Evolutionary conservation across 1,139 yeast species (phyloP), one percentile per base, ranked within the genome.

Genomic region (Spathaspora jeffriesii): DNA sequence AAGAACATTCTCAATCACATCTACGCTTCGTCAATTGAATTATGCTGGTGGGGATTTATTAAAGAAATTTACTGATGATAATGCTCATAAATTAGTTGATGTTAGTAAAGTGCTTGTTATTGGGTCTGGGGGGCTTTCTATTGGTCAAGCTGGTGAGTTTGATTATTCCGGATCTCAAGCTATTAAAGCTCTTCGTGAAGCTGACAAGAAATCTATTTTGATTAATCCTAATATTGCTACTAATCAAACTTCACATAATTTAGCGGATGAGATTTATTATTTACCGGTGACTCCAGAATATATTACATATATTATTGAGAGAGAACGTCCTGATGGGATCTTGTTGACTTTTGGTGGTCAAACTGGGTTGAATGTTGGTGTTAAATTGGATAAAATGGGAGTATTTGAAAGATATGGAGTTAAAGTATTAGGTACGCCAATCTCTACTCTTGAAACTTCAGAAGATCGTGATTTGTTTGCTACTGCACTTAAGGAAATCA

Each of bases 111-210:
- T 93, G 18, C 80, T 93, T 53, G 91, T 93, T 49, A 88, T 93
- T 63, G 99, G 99, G 20, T 92, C 98, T 4, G 99, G 99, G 63
- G 99, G 99, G 42, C 78, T 93, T 52, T 88, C 97, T 46, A 93
- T 93, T 64, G 99, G 99, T 49, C 99, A 93, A 71, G 99, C 99
- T 42, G 99, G 99, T 60, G 99, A 93, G 70, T 93, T 93, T 60
- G 99, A 93, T 68, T 93, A 93, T 71, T 89, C 97, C 37, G 98
- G 98, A 50, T 91, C 97, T 18, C 98, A 92, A 71, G 98, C 98
- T 45, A 92, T 92, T 65, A 92, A 92, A 70, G 99, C 99, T 9
- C 76, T 93, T 60, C 88, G 82, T 65, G 98, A 93, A 71, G 96
- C 96, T 47, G 81, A 88, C 62, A 92, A 89, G 63, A 68, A 82